Percentiles rank a stretch among this genome's conserved stretches.
Conservation (phyloP, 2,329 filamentous ascomycete species). For the Basipetospora chlamydospora region DNA sequence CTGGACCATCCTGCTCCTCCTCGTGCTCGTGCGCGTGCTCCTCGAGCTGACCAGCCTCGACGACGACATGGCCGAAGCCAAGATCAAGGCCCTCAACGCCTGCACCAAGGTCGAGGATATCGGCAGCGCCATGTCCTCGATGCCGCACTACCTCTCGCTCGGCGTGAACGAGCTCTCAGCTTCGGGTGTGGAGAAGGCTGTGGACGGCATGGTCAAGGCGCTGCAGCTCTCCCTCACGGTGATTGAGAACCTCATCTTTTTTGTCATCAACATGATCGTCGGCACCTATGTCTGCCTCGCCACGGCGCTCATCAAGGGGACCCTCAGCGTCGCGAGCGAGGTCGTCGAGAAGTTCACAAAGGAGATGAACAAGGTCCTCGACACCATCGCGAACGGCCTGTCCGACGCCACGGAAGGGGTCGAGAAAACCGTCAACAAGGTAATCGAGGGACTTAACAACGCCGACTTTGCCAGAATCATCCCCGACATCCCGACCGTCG, state of each 20-base stretch:
- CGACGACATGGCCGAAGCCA: slow-evolving; percentile 60
- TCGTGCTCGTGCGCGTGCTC: slow-evolving; percentile 71
- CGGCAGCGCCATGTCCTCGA: slow-evolving; percentile 90
- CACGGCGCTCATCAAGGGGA: slow-evolving; percentile 67
- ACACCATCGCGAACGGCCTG: slow-evolving; percentile 43
- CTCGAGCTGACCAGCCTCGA: slow-evolving; percentile 61
- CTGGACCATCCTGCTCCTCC: slow-evolving; percentile 81
- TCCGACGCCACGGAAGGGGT: slow-evolving; percentile 39
- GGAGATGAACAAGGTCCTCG: slow-evolving; percentile 33
- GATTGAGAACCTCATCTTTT: slow-evolving; percentile 77
- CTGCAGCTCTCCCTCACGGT: slow-evolving; percentile 67
- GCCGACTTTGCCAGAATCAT: slow-evolving; percentile 35
- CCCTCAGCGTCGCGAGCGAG: slow-evolving; percentile 50
- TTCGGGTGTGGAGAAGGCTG: slow-evolving; percentile 62
- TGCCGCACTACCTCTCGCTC: slow-evolving; percentile 85
- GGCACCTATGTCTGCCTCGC: slow-evolving; percentile 84
- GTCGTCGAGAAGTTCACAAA: slow-evolving; percentile 37
- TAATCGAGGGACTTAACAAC: slow-evolving; percentile 27
- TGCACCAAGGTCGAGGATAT: slow-evolving; percentile 87
- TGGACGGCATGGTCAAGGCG: slow-evolving; percentile 66
- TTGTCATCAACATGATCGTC: slow-evolving; percentile 83
- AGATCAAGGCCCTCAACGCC: slow-evolving; percentile 68
- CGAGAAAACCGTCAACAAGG: slow-evolving; percentile 31
- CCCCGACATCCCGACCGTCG: slow-evolving; percentile 33
- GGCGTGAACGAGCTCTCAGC: slow-evolving; percentile 82